phyloP scores from a whole-genome alignment of 75 land plant species.

The Isoetes taiwanensis region DNA sequence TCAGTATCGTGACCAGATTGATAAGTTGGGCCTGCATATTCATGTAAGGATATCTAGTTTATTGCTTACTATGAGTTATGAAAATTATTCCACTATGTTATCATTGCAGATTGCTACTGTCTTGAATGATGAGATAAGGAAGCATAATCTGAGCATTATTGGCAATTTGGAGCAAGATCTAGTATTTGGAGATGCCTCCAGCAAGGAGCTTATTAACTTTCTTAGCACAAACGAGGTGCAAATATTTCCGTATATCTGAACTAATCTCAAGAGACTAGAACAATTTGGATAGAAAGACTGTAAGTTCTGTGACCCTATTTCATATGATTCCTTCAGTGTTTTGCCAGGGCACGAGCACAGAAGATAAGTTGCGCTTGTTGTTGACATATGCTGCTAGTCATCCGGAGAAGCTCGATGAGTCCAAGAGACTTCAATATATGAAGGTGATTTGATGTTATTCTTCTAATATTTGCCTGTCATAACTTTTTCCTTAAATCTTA shows the following conservation, averaged over 20 bases:
- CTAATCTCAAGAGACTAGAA: too few relatives aligned
- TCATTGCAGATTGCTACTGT: constrained; percentile 1
- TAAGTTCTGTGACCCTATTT: not conserved
- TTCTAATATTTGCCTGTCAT: too few relatives aligned
- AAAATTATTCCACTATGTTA: not conserved
- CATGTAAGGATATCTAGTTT: not conserved
- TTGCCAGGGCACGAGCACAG: constrained; percentile 46
- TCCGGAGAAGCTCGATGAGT: constrained; percentile 88
- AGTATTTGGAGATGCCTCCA: constrained; percentile 4
- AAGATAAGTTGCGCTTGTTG: constrained; percentile 74
- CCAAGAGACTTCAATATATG: constrained; percentile 65
- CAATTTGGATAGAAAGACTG: too few relatives aligned
- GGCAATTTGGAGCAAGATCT: not conserved
- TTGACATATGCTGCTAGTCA: constrained; percentile 87
- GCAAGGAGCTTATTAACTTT: constrained; percentile 8
- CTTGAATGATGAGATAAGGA: not conserved
- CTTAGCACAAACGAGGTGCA: constrained; percentile 5
- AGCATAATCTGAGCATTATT: not conserved
- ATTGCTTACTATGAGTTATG: not conserved
- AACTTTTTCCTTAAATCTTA: too few relatives aligned
- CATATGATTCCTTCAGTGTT: not conserved
- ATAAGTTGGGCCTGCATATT: not conserved
- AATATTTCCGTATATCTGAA: too few relatives aligned
- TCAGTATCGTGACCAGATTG: constrained; percentile 1
- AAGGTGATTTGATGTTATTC: constrained; percentile 39